Conservation (phyloP, 306 rosid species). For the Quillaja saponaria region DNA sequence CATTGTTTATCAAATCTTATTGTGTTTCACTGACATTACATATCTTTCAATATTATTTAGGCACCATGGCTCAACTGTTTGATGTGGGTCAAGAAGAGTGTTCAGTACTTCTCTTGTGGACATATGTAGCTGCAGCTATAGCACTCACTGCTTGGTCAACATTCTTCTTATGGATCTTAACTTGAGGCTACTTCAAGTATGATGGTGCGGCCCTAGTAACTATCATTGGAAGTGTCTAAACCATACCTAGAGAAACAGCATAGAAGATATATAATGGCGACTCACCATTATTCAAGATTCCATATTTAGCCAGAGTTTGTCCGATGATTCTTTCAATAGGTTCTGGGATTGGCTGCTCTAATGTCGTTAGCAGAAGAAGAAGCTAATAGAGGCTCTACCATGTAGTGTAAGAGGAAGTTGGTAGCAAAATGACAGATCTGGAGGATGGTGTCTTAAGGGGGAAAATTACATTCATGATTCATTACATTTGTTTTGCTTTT, state of each 20-base stretch:
- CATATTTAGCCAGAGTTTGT: no score
- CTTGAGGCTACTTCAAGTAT: conserved; percentile 28
- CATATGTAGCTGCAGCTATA: conserved; percentile 66
- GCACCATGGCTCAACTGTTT: conserved; percentile 82
- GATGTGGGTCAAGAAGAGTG: conserved; percentile 89
- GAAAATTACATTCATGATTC: no score
- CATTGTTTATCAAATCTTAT: not conserved
- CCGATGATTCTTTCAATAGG: not conserved
- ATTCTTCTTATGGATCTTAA: conserved; percentile 58
- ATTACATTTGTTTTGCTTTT: no score
- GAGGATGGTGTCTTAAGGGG: no score
- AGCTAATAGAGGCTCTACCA: no score
- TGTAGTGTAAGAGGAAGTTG: no score
- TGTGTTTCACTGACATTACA: not conserved
- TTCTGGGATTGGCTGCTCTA: no score
- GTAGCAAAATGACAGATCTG: no score
- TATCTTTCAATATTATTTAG: conserved; percentile 28
- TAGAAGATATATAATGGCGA: not conserved
- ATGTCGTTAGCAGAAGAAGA: no score
- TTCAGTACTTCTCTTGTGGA: conserved; percentile 79
- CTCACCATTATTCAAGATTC: no score
- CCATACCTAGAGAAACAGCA: not conserved
- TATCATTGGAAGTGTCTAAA: not conserved
- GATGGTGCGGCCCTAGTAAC: not conserved
- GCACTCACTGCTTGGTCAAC: conserved; percentile 88